Base-by-base conservation (phyloP, 495 filamentous ascomycete species). In the Aspergillus egyptiacus region DNA sequence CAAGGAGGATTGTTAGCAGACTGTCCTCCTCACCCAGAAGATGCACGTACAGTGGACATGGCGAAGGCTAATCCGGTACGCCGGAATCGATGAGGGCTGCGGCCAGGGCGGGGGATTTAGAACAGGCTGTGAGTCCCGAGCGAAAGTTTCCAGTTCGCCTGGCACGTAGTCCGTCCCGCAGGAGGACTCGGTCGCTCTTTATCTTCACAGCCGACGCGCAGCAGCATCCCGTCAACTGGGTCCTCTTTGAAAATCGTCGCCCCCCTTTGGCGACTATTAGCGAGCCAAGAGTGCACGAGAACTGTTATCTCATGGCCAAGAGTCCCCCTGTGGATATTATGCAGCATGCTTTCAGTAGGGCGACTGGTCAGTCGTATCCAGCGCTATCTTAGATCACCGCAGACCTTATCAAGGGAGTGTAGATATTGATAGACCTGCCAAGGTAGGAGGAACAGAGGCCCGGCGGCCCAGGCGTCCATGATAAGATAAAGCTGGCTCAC, bases 301-400 rank as follows among this genome's bases (percentile, higher is more conserved):
- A 23, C 19, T 44, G 39, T 51, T 51, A 51, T 51, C 48, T 30
- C 32, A 25, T n/a, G 18, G 48, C 48, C 48, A 51, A 51, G 48
- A 51, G 48, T 51, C 39, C 28, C 13, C 2, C 25, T 28, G 15
- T 18, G 39, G 15, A n/a, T 51, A 44, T 20, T 35, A 23, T 30
- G 28, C 31, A 4, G 30, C 19, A 18, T 18, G 27, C 23, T 5
- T 24, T 11, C 6, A 8, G 11, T 15, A 40, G 17, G 22, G 20
- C 8, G 13, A 8, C 27, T 22, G 24, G 28, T 11, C 20, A 43
- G 15, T n/a, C n/a, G n/a, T n/a, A n/a, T n/a, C n/a, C 25, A 31
- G 10, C 38, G 32, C 14, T 17, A 25, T 24, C 8, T 36, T 6
- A 10, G 17, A 24, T 30, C 34, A 43, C 22, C 10, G 3, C 5